Base-by-base conservation (phyloP, 441 rosid genomes). In the Mallotus japonicus region DNA sequence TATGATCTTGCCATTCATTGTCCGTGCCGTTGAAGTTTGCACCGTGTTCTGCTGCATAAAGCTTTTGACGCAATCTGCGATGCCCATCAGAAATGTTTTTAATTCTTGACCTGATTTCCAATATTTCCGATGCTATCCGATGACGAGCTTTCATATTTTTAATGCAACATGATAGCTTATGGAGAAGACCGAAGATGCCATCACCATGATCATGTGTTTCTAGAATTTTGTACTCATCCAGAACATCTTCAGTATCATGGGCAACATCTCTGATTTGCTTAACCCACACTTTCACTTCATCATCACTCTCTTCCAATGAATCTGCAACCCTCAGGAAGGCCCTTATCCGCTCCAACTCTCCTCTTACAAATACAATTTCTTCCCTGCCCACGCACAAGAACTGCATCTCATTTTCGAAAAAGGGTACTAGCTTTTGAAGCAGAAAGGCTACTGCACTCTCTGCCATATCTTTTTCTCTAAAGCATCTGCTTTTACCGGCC, bases 241-340 rank as follows among this genome's bases (percentile, higher is more conserved):
- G 62, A 65, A 75, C 73, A 50, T 85, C 91, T 72, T 87, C 87
- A 8, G 72, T 68, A 37, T 83, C 84, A 14, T 80, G 58, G 53
- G 86, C 86, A 1, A 78, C 67, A 8, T 87, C 86, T 54, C 86
- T 71, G 5, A 85, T 59, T 67, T 87, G 83, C 81, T 74, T 79
- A 17, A 87, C 81, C 88, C 85, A 83, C 14, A 78, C 80, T 57
- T 78, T 81, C 64, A 79, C 75, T 60, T 80, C 84, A 42, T 79
- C 74, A 13, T 84, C 81, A 0, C 65, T 76, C 62, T 79, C 85
- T 59, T 75, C 83, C 15, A 75, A 15, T 4, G 80, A 24, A 57
- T 86, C 87, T 34, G 83, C 84, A 19, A 60, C 58, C 69, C 80
- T 79, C 22, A 83, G 74, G 81, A 81, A 78, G 24, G 83, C 85